Base-by-base conservation (phyloP, 805 yeast species). In the Saturnispora ahearnii region DNA sequence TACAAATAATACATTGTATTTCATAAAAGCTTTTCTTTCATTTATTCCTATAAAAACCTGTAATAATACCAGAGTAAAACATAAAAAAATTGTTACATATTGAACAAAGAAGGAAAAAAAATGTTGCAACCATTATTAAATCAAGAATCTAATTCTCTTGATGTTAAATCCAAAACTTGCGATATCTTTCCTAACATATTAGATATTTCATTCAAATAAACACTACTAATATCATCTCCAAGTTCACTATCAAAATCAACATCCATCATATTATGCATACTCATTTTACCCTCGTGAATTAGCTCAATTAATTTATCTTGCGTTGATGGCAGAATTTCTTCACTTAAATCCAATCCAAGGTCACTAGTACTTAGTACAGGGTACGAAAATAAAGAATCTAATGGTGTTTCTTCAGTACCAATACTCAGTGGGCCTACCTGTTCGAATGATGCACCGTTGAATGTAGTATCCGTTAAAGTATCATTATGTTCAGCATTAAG, bases 391-490 rank as follows among this genome's bases (percentile, higher is more conserved):
- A 47, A 15, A 8, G 50, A 38, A 41, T 47, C 45, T 4, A 42
- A 21, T 18, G 40, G 40, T 18, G 40, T 36, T 18, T 18, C 40
- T 18, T 36, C 40, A 0, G n/a, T 18, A 18, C 21, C 21, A 4
- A 36, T 18, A 36, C 24, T 18, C 11, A 36, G 4, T 18, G 18
- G 24, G 15, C 15, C 34, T 7, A 29, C 45, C 33, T 15, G 44
- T 31, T 45, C 50, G 33, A 26, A 41, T n/a, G 41, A 32, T n/a
- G 41, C 24, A 6, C 41, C 50, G 12, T 47, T 44, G 26, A 47
- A 47, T 8, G 50, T 47, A 13, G 41, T 47, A 26, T 47, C 50
- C 12, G 45, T 47, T 15, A 47, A 15, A 5, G 50, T 47, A 11
- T 45, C 48, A 37, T 45, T 45, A 15, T 41, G 37, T 29, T 45